Evolutionary conservation across 768 basidiomycete genomes (phyloP), one percentile per base, ranked within the genome.

Genomic region (Suillus decipiens): DNA sequence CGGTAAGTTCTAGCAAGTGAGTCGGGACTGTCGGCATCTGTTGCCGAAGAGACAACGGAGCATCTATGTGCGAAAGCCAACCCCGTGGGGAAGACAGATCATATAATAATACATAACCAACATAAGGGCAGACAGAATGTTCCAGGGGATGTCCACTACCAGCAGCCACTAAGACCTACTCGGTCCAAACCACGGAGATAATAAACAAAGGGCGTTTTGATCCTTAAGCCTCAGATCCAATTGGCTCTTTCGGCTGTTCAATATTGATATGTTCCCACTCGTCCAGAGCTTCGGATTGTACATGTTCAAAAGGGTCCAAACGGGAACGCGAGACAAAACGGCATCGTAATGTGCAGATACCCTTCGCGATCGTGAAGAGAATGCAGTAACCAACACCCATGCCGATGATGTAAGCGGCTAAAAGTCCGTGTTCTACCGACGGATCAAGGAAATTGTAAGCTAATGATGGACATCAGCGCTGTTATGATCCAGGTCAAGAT

Each of bases 391-490:
- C 88, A 5, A 80, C 68, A 2, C 73, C 79, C 62, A 90, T 87
- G 4, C 86, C 88, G 43, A 87, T 24, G 68, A 90, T 85, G 70
- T 90, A 91, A 0, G 72, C 86, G 0, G 86, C 87, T 51, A 91
- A 76, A 39, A 78, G 67, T 5, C 67, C 77, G 28, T 75, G 71
- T 62, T 83, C 71, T 17, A 69, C 73, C 9, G 65, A 33, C 0
- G 90, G 89, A 67, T 90, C 71, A 9, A 92, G 82, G 78, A 91
- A 92, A 12, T 71, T 55, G 72, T 91, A 92, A 1, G 84, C 89
- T 90, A 63, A 24, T n/a, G 15, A 15, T 48, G 34, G n/a, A 7
- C 12, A 60, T 53, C 47, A 71, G 41, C 70, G 56, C 8, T 17
- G 36, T 24, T n/a, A 19, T 39, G 11, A 37, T 24, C 14, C 10